These are phyloP conservation scores for Pyricularia grisea DNA, from an alignment of 2,329 filamentous ascomycete genomes.

Conservation along the genomic window DNA sequence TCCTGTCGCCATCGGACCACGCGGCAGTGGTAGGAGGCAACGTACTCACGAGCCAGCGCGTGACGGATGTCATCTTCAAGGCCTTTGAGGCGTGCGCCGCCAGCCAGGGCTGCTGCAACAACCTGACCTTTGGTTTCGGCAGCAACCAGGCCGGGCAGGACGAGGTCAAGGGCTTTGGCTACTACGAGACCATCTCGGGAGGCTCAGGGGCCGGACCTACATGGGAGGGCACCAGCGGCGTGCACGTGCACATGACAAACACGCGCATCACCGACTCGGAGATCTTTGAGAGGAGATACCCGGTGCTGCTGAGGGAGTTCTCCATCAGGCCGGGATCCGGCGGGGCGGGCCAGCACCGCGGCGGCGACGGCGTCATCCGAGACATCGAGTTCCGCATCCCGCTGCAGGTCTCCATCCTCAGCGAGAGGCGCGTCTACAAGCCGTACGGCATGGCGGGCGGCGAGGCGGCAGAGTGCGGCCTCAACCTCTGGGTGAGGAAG, in stretches of 20 bases:
- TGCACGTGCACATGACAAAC: slow-evolving; percentile 22
- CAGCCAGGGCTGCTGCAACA: slow-evolving; percentile 22
- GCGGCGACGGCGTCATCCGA: slow-evolving; percentile 23
- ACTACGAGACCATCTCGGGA: slow-evolving; percentile 23
- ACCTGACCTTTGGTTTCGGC: slow-evolving; percentile 21
- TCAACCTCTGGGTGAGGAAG: slow-evolving; percentile 11
- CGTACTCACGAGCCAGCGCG: slow-evolving; percentile 19
- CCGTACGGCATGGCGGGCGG: slow-evolving; percentile 26
- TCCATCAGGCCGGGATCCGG: slow-evolving; percentile 19
- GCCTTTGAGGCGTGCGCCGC: slow-evolving; percentile 18
- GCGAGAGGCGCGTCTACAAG: slow-evolving; percentile 22
- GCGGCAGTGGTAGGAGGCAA: slow-evolving; percentile 31
- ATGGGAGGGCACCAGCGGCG: slow-evolving; percentile 19
- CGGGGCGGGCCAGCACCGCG: slow-evolving; percentile 18
- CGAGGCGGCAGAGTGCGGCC: slow-evolving; percentile 11
- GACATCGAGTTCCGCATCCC: slow-evolving; percentile 24
- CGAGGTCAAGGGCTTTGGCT: slow-evolving; percentile 18
- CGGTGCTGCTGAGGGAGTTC: slow-evolving; percentile 22
- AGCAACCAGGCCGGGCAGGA: slow-evolving; percentile 12
- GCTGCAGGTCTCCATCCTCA: slow-evolving; percentile 24
- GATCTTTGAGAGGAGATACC: slow-evolving; percentile 24
- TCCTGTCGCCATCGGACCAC: slow-evolving; percentile 20
- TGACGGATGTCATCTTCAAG: slow-evolving; percentile 22
- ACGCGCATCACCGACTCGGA: slow-evolving; percentile 22
- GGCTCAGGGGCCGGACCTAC: slow-evolving; percentile 21